Conservation (phyloP, 1,284 basidiomycete genomes). For the Cryptococcus hybrid region DNA sequence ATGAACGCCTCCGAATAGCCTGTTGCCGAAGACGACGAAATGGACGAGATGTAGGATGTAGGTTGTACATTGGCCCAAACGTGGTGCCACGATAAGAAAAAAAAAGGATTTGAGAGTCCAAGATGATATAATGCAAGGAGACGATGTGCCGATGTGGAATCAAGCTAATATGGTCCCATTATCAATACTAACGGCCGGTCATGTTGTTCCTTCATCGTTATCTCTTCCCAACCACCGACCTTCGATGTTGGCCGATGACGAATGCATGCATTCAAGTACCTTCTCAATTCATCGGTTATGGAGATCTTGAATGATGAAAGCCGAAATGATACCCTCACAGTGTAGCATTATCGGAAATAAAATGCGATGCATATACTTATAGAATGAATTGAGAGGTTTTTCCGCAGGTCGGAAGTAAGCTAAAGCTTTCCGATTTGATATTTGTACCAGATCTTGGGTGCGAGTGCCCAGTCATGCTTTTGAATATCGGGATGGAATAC, state of each 20-base stretch:
- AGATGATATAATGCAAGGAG: not conserved
- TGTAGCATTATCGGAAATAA: too few relatives aligned
- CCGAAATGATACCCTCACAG: not conserved
- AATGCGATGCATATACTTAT: too few relatives aligned
- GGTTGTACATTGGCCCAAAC: conserved; percentile 17
- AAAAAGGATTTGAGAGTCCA: conserved; percentile 7
- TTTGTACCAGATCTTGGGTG: conserved; percentile 79
- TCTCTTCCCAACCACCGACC: too few relatives aligned
- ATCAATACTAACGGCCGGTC: not conserved
- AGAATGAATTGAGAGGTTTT: too few relatives aligned
- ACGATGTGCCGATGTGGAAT: not conserved
- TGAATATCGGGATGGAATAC: conserved; percentile 71
- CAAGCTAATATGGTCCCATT: not conserved
- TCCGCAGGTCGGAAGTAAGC: too few relatives aligned
- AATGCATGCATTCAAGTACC: too few relatives aligned
- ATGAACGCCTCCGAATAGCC: conserved; percentile 15
- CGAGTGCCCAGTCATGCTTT: conserved; percentile 76
- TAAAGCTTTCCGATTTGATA: conserved; percentile 39
- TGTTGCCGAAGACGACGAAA: conserved; percentile 11
- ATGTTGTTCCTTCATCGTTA: too few relatives aligned
- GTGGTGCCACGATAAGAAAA: conserved; percentile 10
- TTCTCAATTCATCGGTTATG: too few relatives aligned
- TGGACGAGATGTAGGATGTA: conserved; percentile 5
- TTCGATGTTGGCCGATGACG: too few relatives aligned
- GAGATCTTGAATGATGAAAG: not conserved